Conservation (phyloP, 768 basidiomycete species). For the Boletus tylopilopsis region DNA sequence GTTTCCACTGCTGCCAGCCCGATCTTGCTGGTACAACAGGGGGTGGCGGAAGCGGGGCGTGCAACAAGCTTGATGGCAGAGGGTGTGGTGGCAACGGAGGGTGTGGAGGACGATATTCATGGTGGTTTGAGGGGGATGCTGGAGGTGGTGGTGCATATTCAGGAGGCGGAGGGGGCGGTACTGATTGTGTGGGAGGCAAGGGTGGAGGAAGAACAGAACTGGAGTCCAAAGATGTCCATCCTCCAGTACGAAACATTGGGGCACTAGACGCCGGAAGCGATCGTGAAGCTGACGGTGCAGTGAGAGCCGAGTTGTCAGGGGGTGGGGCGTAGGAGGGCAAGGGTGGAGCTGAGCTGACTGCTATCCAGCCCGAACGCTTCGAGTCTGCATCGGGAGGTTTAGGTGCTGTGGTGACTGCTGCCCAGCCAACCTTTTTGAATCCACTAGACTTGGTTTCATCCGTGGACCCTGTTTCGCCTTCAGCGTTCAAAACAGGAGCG, state of each 20-base stretch:
- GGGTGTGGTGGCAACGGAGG: conserved; percentile 8
- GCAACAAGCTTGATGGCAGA: conserved; percentile 8
- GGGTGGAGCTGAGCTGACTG: conserved; percentile 21
- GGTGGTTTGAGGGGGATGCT: not conserved
- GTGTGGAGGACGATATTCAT: conserved; percentile 6
- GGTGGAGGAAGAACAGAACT: conserved; percentile 27
- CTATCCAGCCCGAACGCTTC: conserved; percentile 15
- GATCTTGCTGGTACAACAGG: conserved; percentile 28
- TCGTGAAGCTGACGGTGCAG: conserved; percentile 16
- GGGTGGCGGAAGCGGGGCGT: conserved; percentile 17
- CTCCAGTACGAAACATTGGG: conserved; percentile 55
- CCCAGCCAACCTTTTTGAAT: conserved; percentile 51
- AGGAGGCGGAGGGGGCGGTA: conserved; percentile 17
- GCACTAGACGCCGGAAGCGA: conserved; percentile 24
- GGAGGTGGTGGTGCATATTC: conserved; percentile 5
- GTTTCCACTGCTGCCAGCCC: conserved; percentile 56
- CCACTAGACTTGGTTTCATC: conserved; percentile 21
- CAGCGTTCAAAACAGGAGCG: conserved; percentile 13
- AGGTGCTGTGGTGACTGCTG: conserved; percentile 28
- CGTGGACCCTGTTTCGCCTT: conserved; percentile 13
- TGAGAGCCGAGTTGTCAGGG: conserved; percentile 4
- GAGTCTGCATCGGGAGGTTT: conserved; percentile 11
- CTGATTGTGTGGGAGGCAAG: conserved; percentile 14
- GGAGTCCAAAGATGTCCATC: conserved; percentile 66
- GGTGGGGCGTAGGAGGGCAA: conserved; percentile 15